Evolutionary conservation across 805 yeast genomes (phyloP), one percentile per base, ranked within the genome.

Genomic region (Metschnikowia amazonensis): DNA sequence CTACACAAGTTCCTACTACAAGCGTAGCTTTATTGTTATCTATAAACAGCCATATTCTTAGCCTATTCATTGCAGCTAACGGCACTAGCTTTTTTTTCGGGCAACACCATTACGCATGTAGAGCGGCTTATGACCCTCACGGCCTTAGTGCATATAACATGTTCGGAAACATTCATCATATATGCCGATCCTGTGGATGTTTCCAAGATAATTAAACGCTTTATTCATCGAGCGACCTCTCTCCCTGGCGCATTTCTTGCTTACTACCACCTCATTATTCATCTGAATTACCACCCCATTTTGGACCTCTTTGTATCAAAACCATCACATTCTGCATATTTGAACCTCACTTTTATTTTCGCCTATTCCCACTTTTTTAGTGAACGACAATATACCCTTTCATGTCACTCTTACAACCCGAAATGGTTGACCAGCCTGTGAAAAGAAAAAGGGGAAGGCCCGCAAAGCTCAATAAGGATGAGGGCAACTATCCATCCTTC

Each of bases 371-470:
- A 17, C 16, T 28, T 20, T 14, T 13, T 24, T 13, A 8, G 17
- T 21, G 18, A 9, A n/a, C 29, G 13, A 5, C 44, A 13, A 21
- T 16, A 3, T 5, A 20, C 36, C 36, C 6, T 20, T 13, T 14
- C 3, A 42, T 42, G 44, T 33, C 44, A 8, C 39, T 29, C n/a
- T 21, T 42, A n/a, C 20, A 20, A 10, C 13, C 34, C 11, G 40
- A 34, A 17, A 29, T 36, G 9, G 11, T 17, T 5, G 24, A 35
- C 5, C 40, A 23, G 33, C 66, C 71, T 3, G 59, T 62, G 14
- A 71, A 69, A 50, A 57, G 66, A 42, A 72, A 67, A 52, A 56
- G 76, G 51, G 76, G 76, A n/a, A 62, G 76, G 53, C 76, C 76
- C 7, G 75, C 76, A 30, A 72, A 72, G 57, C 55, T 64, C 32